Percentiles rank a stretch among this genome's conserved stretches.
These are phyloP conservation scores for Thelephora terrestris DNA, from an alignment of 1,284 basidiomycete genomes.

Conservation along the genomic window DNA sequence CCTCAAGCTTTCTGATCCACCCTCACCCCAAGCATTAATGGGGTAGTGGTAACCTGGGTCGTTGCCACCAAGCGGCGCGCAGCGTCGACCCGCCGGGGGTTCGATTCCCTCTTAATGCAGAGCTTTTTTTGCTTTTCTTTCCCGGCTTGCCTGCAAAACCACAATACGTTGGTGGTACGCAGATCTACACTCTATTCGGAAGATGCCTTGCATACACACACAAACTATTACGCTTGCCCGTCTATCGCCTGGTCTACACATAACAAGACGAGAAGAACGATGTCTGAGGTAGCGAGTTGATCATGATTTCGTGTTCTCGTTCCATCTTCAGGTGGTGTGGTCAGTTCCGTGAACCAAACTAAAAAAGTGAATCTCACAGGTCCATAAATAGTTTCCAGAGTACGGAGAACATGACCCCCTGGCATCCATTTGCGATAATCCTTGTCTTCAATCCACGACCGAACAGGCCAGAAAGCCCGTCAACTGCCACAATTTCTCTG, in stretches of 20 bases:
- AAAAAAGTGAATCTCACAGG: constrained; percentile 40
- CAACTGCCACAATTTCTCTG: constrained; percentile 49
- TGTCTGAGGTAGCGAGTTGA: too few relatives aligned
- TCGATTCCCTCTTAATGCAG: constrained; percentile 44
- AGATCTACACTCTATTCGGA: too few relatives aligned
- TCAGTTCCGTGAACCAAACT: neutral
- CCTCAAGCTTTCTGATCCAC: neutral
- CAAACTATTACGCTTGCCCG: too few relatives aligned
- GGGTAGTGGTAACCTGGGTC: constrained; percentile 43
- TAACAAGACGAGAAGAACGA: too few relatives aligned
- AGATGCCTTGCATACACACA: too few relatives aligned
- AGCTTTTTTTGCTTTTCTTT: too few relatives aligned
- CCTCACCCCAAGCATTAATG: constrained; percentile 25
- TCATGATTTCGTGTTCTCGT: constrained; percentile 25
- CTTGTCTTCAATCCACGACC: constrained; percentile 79
- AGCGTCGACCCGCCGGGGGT: constrained; percentile 52
- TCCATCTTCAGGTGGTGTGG: constrained; percentile 22
- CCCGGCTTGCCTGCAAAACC: too few relatives aligned
- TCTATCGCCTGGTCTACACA: too few relatives aligned
- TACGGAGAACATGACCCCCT: constrained; percentile 77
- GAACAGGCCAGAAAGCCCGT: constrained; percentile 60
- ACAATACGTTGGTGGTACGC: too few relatives aligned
- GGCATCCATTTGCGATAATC: constrained; percentile 76
- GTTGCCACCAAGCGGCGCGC: constrained; percentile 25
- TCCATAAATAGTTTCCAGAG: constrained; percentile 83